Evolutionary conservation across 805 yeast genomes (phyloP).

Genomic region (Scheffersomyces stipitis): DNA sequence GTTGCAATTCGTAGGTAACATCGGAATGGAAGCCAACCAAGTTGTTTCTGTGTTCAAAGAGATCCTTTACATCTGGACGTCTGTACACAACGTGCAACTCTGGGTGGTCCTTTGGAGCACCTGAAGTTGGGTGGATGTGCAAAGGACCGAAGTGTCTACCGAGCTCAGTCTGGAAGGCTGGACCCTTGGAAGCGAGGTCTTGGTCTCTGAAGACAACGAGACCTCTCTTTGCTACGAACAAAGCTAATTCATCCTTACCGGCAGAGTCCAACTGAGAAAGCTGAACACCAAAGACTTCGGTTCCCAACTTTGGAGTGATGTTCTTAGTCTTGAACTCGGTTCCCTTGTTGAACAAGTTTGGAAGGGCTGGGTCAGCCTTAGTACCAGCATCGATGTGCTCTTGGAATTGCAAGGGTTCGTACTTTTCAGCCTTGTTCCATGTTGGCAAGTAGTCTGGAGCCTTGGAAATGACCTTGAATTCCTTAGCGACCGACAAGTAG

Average conservation of each 20-base stretch:
- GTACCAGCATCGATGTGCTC: conserved; percentile 16
- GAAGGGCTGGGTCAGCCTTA: conserved; percentile 15
- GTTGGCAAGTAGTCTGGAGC: conserved; percentile 15
- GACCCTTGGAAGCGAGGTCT: conserved; percentile 22
- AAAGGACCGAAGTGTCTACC: conserved; percentile 37
- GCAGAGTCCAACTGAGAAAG: conserved; percentile 12
- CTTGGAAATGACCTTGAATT: conserved; percentile 1
- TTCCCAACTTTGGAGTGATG: conserved; percentile 19
- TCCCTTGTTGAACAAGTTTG: conserved; percentile 9
- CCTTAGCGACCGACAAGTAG: conserved; percentile 16
- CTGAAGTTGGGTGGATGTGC: conserved; percentile 31
- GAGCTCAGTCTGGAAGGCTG: conserved; percentile 29
- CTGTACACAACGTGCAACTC: conserved; percentile 31
- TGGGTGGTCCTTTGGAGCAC: conserved; percentile 31
- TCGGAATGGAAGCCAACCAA: conserved; percentile 38
- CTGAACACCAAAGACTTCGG: conserved; percentile 14
- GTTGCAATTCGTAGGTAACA: conserved; percentile 41
- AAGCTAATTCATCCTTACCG: conserved; percentile 19
- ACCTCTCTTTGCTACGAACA: conserved; percentile 18
- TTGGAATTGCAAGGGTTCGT: conserved; percentile 11
- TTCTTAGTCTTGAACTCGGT: conserved; percentile 4
- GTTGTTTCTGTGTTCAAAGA: conserved; percentile 21
- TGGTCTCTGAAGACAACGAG: conserved; percentile 19
- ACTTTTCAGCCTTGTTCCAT: conserved; percentile 17
- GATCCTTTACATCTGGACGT: conserved; percentile 12